phyloP scores from a whole-genome alignment of 169 alveolate genomes.

The Plasmodium gallinaceum region DNA sequence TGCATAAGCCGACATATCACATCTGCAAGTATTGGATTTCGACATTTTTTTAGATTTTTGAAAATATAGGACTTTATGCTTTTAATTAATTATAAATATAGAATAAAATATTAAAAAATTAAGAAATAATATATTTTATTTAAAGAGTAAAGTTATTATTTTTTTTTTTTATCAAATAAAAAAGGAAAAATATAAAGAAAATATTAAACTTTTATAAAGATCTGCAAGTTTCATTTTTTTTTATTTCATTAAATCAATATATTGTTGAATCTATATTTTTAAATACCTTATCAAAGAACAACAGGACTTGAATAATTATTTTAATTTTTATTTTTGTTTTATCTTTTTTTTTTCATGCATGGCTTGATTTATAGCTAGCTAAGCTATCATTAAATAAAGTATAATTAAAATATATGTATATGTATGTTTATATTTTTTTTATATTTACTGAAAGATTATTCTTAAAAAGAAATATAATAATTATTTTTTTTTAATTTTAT shows the following conservation, averaged over 20 bases:
- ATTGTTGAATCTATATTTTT: neutral
- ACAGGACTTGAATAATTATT: neutral
- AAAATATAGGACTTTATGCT: no score
- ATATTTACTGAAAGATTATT: no score
- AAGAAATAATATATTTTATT: no score
- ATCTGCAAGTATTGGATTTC: neutral
- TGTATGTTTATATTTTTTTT: no score
- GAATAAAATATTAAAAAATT: no score
- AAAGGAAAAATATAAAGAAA: neutral
- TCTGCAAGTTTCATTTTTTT: neutral
- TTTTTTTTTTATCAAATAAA: no score
- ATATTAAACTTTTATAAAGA: neutral
- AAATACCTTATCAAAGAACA: neutral
- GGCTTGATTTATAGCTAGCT: constrained; percentile 2
- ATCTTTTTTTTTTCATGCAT: neutral
- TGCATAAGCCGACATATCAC: constrained; percentile 13
- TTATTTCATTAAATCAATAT: neutral
- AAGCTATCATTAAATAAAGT: neutral
- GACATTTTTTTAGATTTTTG: constrained; percentile 18
- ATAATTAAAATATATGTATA: neutral
- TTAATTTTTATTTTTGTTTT: neutral
- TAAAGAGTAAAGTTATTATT: no score
- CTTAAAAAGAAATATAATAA: no score
- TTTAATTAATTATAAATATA: no score
- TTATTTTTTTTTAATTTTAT: no score